Evolutionary conservation across 2,329 filamentous ascomycete species (phyloP).

Genomic region (Phyllachora maydis): DNA sequence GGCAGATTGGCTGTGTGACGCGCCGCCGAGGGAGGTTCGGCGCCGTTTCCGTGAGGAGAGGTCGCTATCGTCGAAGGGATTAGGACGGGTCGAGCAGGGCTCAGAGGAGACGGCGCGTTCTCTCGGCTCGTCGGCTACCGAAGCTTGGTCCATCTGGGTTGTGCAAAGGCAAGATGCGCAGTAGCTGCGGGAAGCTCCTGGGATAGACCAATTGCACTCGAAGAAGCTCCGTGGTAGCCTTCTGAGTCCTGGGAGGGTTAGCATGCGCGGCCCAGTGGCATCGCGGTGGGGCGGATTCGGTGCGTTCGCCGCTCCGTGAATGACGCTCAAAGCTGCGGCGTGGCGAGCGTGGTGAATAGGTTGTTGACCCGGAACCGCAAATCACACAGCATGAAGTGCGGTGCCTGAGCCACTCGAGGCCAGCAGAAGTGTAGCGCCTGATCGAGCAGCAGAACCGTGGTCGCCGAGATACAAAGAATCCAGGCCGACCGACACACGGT

Average conservation of each 20-base stretch:
- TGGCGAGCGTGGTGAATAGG: too few relatives aligned
- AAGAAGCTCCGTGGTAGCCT: slow-evolving; percentile 30
- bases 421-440: too few relatives aligned
- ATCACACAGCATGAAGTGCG: too few relatives aligned
- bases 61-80: slow-evolving; percentile 41
- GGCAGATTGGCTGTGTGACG: slow-evolving; percentile 29
- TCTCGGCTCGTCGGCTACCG: slow-evolving; percentile 26
- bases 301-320: too few relatives aligned
- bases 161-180: slow-evolving; percentile 13
- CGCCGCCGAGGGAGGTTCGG: slow-evolving; percentile 31
- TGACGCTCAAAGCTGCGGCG: too few relatives aligned
- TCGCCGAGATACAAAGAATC: too few relatives aligned
- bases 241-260: slow-evolving; percentile 23
- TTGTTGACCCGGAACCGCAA: too few relatives aligned
- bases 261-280: slow-evolving; percentile 26
- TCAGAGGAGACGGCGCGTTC: slow-evolving; percentile 41
- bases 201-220: slow-evolving; percentile 28
- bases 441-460: too few relatives aligned
- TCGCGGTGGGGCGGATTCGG: slow-evolving; percentile 3
- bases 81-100: slow-evolving; percentile 39
- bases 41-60: slow-evolving; percentile 37
- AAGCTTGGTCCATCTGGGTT: slow-evolving; percentile 32
- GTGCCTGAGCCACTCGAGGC: too few relatives aligned
- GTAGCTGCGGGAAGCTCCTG: slow-evolving; percentile 22
- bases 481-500: too few relatives aligned